Conservation (phyloP, 148 eudicot genomes). For the Limonium bicolor region DNA sequence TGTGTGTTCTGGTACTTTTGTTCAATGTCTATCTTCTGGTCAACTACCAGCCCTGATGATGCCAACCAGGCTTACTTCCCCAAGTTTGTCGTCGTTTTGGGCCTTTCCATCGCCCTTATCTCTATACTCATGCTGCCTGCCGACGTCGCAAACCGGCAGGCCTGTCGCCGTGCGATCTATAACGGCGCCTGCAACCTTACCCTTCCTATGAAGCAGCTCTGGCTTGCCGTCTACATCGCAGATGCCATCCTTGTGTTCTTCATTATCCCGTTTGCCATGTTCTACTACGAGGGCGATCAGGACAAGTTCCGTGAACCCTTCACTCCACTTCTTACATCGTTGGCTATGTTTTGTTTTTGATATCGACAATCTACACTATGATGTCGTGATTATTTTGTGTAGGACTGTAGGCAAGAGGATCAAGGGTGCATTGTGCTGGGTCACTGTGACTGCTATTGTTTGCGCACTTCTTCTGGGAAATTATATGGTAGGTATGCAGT, state of each 20-base stretch:
- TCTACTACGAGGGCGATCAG: constrained; percentile 96
- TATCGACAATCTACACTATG: neutral
- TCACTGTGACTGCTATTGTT: constrained; percentile 53
- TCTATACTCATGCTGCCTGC: constrained; percentile 96
- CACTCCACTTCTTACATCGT: neutral
- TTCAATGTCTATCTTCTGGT: constrained; percentile 82
- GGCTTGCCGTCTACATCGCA: constrained; percentile 71
- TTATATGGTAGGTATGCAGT: constrained; percentile 48
- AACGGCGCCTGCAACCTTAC: constrained; percentile 90
- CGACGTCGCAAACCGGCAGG: constrained; percentile 93
- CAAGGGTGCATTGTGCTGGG: constrained; percentile 73
- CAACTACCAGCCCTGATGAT: constrained; percentile 95
- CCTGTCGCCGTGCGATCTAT: constrained; percentile 79
- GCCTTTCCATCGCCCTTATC: constrained; percentile 74
- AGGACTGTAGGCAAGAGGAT: constrained; percentile 72
- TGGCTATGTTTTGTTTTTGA: constrained; percentile 1
- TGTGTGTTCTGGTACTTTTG: constrained; percentile 57
- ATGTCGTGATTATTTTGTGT: constrained; percentile 11
- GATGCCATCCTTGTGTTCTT: constrained; percentile 87
- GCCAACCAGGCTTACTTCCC: constrained; percentile 90
- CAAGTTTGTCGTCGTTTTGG: constrained; percentile 91
- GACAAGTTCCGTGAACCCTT: constrained; percentile 48
- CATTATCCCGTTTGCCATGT: constrained; percentile 90
- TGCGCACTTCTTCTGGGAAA: constrained; percentile 76
- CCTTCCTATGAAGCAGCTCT: constrained; percentile 85